phyloP scores from a whole-genome alignment of 305 asterid species.

The Coffea humblotiana region DNA sequence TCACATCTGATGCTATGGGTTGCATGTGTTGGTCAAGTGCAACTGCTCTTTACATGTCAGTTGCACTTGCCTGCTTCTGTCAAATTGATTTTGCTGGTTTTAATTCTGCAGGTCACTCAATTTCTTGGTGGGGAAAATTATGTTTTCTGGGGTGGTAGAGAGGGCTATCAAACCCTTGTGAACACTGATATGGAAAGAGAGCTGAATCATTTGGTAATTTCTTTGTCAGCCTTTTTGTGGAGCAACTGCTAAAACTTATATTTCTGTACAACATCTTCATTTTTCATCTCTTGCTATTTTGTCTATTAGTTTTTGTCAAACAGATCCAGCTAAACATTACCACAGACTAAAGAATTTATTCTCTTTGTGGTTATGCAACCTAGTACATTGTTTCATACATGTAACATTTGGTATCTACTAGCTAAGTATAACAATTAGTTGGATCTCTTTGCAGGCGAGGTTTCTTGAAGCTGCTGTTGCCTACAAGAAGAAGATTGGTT shows the following conservation, averaged over 20 bases:
- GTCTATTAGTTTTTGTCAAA: background rate
- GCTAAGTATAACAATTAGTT: background rate
- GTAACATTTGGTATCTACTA: background rate
- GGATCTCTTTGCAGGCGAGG: constrained; percentile 59
- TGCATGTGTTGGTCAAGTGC: background rate
- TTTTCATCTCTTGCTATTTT: background rate
- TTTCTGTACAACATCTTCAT: background rate
- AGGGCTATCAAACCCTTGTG: constrained; percentile 90
- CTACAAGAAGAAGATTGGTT: constrained; percentile 95
- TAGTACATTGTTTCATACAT: background rate
- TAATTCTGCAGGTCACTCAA: constrained; percentile 73
- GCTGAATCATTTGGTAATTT: constrained; percentile 79
- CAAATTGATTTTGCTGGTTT: constrained; percentile 12
- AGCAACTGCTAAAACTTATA: background rate
- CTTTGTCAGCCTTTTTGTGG: background rate
- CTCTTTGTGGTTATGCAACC: background rate
- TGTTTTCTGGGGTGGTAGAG: constrained; percentile 99
- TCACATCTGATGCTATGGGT: background rate
- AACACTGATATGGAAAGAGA: constrained; percentile 98
- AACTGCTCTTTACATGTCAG: background rate
- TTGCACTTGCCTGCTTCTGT: background rate
- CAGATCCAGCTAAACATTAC: background rate
- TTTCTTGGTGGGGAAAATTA: constrained; percentile 96
- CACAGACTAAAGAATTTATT: background rate
- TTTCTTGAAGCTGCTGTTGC: constrained; percentile 91